phyloP scores from a whole-genome alignment of 257 asterid species.

The Knoxia roxburghii region DNA sequence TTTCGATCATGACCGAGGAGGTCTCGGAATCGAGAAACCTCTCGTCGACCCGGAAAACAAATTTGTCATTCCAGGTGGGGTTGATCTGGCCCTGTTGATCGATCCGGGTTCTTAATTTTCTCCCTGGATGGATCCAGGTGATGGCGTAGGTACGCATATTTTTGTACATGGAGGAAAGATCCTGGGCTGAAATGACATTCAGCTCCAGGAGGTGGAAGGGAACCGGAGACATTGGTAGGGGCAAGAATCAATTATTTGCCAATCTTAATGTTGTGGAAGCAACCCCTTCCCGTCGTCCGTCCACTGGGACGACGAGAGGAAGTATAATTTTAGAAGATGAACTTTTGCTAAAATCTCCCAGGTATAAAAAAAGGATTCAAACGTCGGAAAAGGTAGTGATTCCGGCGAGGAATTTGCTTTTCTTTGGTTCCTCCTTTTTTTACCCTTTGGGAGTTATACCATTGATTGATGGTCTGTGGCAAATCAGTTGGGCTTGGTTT shows the following conservation, averaged over 20 bases:
- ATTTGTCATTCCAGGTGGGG: slow-evolving; percentile 68
- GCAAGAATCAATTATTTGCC: no score
- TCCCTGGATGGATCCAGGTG: slow-evolving; percentile 44
- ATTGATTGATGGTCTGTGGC: background rate
- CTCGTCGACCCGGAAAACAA: slow-evolving; percentile 51
- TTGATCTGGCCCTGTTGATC: slow-evolving; percentile 45
- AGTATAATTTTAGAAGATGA: no score
- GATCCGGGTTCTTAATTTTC: slow-evolving; percentile 39
- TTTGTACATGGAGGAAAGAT: slow-evolving; percentile 34
- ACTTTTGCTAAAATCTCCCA: no score
- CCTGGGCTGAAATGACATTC: slow-evolving; percentile 62
- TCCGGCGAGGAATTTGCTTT: background rate
- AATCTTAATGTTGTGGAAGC: no score
- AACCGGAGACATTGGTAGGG: slow-evolving; percentile 8
- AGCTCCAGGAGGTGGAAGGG: slow-evolving; percentile 48
- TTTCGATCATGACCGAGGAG: slow-evolving; percentile 28
- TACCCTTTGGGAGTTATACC: background rate
- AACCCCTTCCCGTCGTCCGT: slow-evolving; percentile 10
- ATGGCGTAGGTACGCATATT: slow-evolving; percentile 46
- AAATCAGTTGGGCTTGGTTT: background rate
- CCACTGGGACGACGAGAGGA: slow-evolving; percentile 10
- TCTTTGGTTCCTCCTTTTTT: background rate
- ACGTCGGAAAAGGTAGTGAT: background rate
- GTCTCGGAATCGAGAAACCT: slow-evolving; percentile 37
- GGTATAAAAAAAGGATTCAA: no score